Evolutionary conservation across 1,284 basidiomycete genomes (phyloP).

Genomic region (Tremellales sp.): DNA sequence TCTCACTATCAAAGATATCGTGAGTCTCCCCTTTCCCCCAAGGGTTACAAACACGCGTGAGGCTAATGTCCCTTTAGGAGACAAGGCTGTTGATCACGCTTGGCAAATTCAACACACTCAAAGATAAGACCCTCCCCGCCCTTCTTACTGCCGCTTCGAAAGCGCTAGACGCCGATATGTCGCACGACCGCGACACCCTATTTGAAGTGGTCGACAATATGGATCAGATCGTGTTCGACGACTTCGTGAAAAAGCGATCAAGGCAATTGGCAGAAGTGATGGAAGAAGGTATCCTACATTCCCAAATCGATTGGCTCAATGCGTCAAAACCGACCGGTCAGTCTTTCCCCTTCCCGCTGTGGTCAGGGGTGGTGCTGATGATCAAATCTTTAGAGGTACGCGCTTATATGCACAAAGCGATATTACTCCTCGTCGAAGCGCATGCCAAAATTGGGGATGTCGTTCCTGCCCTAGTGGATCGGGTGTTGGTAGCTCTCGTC

Average conservation of each 20-base stretch:
- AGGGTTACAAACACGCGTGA: no score
- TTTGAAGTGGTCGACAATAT: slow-evolving; percentile 74
- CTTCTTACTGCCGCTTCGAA: slow-evolving; percentile 77
- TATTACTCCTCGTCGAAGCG: slow-evolving; percentile 83
- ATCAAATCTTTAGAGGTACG: slow-evolving; percentile 87
- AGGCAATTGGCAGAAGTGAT: slow-evolving; percentile 64
- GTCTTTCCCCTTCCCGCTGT: no score
- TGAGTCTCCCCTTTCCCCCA: slow-evolving; percentile 8
- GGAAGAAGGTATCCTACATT: slow-evolving; percentile 71
- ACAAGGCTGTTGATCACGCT: slow-evolving; percentile 82
- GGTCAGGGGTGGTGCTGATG: neutral
- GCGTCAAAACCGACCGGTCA: slow-evolving; percentile 80
- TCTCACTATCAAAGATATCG: slow-evolving; percentile 30
- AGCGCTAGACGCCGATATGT: slow-evolving; percentile 68
- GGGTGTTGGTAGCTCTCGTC: slow-evolving; percentile 75
- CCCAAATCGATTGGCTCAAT: slow-evolving; percentile 84
- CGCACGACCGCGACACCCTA: slow-evolving; percentile 72
- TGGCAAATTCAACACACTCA: slow-evolving; percentile 80
- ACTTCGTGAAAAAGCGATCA: slow-evolving; percentile 76
- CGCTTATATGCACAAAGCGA: slow-evolving; percentile 84
- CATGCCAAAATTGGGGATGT: slow-evolving; percentile 85
- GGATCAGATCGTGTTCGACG: slow-evolving; percentile 81
- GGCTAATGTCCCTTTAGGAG: no score
- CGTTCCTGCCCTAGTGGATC: slow-evolving; percentile 71
- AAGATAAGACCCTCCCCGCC: slow-evolving; percentile 64